Percentiles rank a stretch among this genome's conserved stretches.
These are phyloP conservation scores for Aspergillus ustus DNA, from an alignment of 2,329 filamentous ascomycete genomes.

Conservation along the genomic window DNA sequence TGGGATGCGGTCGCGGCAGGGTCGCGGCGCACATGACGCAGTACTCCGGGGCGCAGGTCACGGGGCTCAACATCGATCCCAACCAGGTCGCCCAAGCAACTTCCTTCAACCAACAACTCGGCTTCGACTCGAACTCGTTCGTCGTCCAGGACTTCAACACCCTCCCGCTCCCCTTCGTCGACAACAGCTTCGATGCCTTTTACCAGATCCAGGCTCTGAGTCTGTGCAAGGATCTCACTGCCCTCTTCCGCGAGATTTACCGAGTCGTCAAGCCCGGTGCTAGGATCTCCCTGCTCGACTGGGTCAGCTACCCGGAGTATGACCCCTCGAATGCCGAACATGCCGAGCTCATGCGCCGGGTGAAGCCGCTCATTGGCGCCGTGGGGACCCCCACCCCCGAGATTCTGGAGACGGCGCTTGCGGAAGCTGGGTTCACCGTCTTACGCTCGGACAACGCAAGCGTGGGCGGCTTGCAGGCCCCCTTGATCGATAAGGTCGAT, in stretches of 20 bases:
- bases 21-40: slow-evolving; percentile 60
- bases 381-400: slow-evolving; percentile 59
- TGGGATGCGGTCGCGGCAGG: slow-evolving; percentile 59
- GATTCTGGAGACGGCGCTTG: slow-evolving; percentile 52
- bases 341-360: slow-evolving; percentile 57
- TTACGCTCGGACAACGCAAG: slow-evolving; percentile 58
- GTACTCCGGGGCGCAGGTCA: slow-evolving; percentile 53
- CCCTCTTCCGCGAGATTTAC: slow-evolving; percentile 55
- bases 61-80: slow-evolving; percentile 60
- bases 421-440: slow-evolving; percentile 54
- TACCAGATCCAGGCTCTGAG: slow-evolving; percentile 64
- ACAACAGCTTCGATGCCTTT: slow-evolving; percentile 57
- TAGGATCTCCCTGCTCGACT: slow-evolving; percentile 57
- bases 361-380: slow-evolving; percentile 61
- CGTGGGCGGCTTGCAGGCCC: slow-evolving; percentile 56
- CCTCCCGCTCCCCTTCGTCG: slow-evolving; percentile 56
- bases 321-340: slow-evolving; percentile 54
- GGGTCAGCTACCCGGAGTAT: slow-evolving; percentile 58
- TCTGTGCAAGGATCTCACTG: slow-evolving; percentile 55
- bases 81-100: slow-evolving; percentile 56
- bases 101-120: slow-evolving; percentile 50
- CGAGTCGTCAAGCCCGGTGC: slow-evolving; percentile 57
- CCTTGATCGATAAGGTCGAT: slow-evolving; percentile 60
- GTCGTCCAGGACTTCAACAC: slow-evolving; percentile 58
- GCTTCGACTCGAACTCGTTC: slow-evolving; percentile 52